These are phyloP conservation scores for Coccomyxa subellipsoidea DNA, from an alignment of 163 green algal species.

Conservation along the genomic window DNA sequence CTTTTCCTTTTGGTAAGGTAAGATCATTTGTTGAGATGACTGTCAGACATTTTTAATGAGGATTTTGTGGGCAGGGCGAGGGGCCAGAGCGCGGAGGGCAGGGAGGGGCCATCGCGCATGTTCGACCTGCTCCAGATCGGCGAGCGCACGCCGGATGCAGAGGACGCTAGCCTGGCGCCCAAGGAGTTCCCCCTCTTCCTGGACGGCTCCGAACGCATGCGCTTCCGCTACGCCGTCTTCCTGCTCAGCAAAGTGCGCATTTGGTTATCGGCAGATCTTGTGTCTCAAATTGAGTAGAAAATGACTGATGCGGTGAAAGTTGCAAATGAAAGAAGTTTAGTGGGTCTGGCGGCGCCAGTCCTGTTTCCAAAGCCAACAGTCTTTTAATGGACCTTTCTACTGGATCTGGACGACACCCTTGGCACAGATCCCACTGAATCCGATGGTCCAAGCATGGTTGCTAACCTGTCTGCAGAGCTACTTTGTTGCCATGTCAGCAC, in stretches of 20 bases:
- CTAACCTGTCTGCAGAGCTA: too few species aligned
- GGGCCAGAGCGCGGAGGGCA: background rate
- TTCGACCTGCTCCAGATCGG: slow-evolving; percentile 6
- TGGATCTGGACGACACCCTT: background rate
- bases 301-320: background rate
- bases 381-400: background rate
- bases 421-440: too few species aligned
- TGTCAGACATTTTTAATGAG: too few species aligned
- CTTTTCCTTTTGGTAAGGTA: too few species aligned
- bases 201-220: slow-evolving; percentile 52
- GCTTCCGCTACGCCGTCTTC: slow-evolving; percentile 76
- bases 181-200: slow-evolving; percentile 67
- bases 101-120: background rate
- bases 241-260: slow-evolving; percentile 65
- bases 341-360: background rate
- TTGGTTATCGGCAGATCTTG: background rate
- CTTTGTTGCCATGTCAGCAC: too few species aligned
- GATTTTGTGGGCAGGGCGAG: background rate
- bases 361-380: background rate
- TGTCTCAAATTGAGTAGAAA: background rate
- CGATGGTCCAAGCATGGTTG: too few species aligned
- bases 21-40: too few species aligned
- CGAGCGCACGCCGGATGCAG: background rate
- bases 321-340: background rate
- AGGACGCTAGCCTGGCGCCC: background rate